Evolutionary conservation across 2,329 filamentous ascomycete species (phyloP), one percentile per base, ranked within the genome.

Genomic region (Aureobasidium sp.): DNA sequence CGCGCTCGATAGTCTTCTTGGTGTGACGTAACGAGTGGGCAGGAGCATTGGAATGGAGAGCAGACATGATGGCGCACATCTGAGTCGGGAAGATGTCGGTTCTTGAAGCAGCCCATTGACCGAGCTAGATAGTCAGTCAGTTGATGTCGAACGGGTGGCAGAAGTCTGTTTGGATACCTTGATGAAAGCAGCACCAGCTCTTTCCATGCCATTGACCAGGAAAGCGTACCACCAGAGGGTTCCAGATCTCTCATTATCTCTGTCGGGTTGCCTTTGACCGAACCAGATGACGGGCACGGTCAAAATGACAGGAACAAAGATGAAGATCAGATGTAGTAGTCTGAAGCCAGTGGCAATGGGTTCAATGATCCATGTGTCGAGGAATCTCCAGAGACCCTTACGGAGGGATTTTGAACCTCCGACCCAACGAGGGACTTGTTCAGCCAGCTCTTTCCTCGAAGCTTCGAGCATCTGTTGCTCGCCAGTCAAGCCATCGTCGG

Each of bases 71-170:
- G 47, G 84, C 84, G 76, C 94, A 99, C 84, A 99, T 86, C 74
- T 97, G 87, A 26, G 83, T 88, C 1, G 94, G 94, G 72, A 99
- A 99, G 71, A 99, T 96, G 75, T 99, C 94, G 46, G 92, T 90
- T 72, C 94, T 84, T 5, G 94, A 97, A 3, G 94, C 94, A 20
- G 94, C 94, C 94, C 94, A 99, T 86, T 99, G 94, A 17, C 94
- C 94, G 61, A 99, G 84, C 86, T 92, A 68, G 27, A n/a, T 7
- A 34, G 8, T 5, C 12, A 6, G 29, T 47, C n/a, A 47, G 44
- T 29, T 15, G n/a, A 8, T 4, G n/a, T 5, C 4, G 29, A 8
- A 13, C 5, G 13, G 10, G 17, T 13, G 3, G 29, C 2, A 24
- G 17, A 4, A 12, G 6, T 24, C 17, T 43, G 2, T 24, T 9